Evolutionary conservation across 345 rosid species (phyloP), one percentile per base, ranked within the genome.

Genomic region (Dovyalis caffra): DNA sequence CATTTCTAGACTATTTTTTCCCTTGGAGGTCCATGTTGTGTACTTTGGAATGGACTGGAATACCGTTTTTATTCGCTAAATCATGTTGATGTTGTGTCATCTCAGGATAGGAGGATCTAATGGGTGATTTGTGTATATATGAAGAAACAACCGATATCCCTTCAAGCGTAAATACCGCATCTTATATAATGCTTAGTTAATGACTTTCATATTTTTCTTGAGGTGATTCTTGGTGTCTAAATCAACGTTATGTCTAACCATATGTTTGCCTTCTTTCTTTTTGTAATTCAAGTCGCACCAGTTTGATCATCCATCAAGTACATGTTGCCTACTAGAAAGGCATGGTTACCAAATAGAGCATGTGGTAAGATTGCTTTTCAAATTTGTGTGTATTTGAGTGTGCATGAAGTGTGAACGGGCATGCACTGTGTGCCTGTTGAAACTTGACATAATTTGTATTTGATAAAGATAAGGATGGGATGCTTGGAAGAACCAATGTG

Each of bases 91-190:
- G 33, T 43, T 38, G 29, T 53, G 23, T 69, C 31, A 28, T 40
- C 72, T 53, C 71, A 68, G 83, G 80, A 47, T 74, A 57, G 71
- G 78, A 75, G 65, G 35, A 68, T 68, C 57, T 57, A 66, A 88
- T 90, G 91, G 91, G 79, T 68, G 86, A 81, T 78, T 73, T 68
- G 34, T 70, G 18, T 65, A 43, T 71, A 33, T 31, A 70, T 66
- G 84, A 63, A 49, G 89, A 74, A 35, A 58, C 51, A 61, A 49
- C 71, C 35, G 80, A 80, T 69, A 66, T 37, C 57, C 68, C 70
- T 57, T 74, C 77, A 68, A 66, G 51, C 29, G 91, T 90, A 80
- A 83, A 87, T 74, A 65, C 31, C 71, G n/a, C 34, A 32, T 26
- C 23, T 34, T 23, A 31, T 53, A 43, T 34, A 3, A 14, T 28